Percentiles rank a stretch among this genome's conserved stretches.
phyloP scores from a whole-genome alignment of 78 protist genomes.

The Dictyostelium capitatum region DNA sequence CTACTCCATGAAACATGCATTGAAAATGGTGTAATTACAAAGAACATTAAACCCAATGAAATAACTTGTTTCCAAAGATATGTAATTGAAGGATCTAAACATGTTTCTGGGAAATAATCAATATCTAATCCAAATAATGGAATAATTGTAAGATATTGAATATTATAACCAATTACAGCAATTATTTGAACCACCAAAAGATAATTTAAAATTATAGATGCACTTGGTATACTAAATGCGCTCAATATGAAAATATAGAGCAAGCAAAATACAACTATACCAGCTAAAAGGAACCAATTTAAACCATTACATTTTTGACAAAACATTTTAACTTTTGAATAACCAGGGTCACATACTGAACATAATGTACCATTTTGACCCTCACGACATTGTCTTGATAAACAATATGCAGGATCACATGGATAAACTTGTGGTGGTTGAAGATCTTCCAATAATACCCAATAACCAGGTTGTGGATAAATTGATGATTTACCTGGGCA shows the following conservation, averaged over 20 bases:
- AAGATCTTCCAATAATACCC: neutral
- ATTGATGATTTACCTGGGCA: constrained; percentile 38
- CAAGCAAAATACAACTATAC: neutral
- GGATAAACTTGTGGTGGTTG: constrained; percentile 18
- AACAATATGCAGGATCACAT: constrained; percentile 59
- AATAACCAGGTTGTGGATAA: constrained; percentile 26
- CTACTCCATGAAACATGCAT: neutral
- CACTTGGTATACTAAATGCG: constrained; percentile 28
- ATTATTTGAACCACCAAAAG: constrained; percentile 14
- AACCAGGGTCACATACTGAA: constrained; percentile 27
- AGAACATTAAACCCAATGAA: neutral
- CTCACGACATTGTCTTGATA: neutral
- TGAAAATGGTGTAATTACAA: neutral
- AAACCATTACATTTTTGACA: constrained; percentile 22
- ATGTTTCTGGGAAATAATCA: constrained; percentile 55
- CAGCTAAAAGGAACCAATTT: neutral
- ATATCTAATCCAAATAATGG: constrained; percentile 37
- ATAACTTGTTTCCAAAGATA: constrained; percentile 24
- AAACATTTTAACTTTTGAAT: constrained; percentile 45
- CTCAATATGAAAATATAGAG: neutral
- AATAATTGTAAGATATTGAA: constrained; percentile 1
- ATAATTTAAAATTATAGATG: constrained; percentile 40
- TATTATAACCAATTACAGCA: constrained; percentile 24
- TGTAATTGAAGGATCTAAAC: neutral
- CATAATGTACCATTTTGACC: constrained; percentile 35